Percentiles rank a stretch among this genome's conserved stretches.
Conservation (phyloP, 441 rosid genomes). For the Corymbia citriodora region DNA sequence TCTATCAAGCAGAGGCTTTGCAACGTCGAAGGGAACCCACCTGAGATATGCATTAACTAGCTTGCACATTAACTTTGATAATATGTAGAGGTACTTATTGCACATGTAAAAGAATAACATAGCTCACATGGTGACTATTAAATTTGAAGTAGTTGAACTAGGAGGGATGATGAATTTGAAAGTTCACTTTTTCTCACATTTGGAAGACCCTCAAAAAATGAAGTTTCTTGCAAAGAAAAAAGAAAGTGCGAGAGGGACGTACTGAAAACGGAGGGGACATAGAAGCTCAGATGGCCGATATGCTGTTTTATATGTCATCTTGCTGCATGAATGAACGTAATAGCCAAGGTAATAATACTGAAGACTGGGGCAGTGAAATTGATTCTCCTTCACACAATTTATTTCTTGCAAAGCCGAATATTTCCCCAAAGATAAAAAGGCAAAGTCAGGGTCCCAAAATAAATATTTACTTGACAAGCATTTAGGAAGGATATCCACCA, state of each 20-base stretch:
- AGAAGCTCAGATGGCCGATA: constrained; percentile 90
- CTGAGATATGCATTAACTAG: constrained; percentile 32
- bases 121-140: background rate
- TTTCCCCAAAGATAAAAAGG: constrained; percentile 80
- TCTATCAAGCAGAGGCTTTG: constrained; percentile 74
- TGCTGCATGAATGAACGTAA: constrained; percentile 90
- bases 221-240: background rate
- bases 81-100: background rate
- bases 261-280: constrained; percentile 88
- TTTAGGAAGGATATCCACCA: constrained; percentile 82
- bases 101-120: background rate
- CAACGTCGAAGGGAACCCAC: constrained; percentile 73
- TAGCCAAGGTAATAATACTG: constrained; percentile 94
- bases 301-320: constrained; percentile 97
- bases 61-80: background rate
- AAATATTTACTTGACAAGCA: constrained; percentile 93
- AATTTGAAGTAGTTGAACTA: background rate
- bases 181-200: background rate
- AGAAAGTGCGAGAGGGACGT: constrained; percentile 28
- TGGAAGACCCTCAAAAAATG: background rate
- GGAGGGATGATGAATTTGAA: background rate
- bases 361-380: constrained; percentile 62
- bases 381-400: constrained; percentile 70
- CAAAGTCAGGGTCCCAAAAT: constrained; percentile 95
- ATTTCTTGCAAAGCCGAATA: constrained; percentile 93